These are phyloP conservation scores for Trichoderma atroviride DNA, from an alignment of 2,329 filamentous ascomycete genomes.

Conservation along the genomic window DNA sequence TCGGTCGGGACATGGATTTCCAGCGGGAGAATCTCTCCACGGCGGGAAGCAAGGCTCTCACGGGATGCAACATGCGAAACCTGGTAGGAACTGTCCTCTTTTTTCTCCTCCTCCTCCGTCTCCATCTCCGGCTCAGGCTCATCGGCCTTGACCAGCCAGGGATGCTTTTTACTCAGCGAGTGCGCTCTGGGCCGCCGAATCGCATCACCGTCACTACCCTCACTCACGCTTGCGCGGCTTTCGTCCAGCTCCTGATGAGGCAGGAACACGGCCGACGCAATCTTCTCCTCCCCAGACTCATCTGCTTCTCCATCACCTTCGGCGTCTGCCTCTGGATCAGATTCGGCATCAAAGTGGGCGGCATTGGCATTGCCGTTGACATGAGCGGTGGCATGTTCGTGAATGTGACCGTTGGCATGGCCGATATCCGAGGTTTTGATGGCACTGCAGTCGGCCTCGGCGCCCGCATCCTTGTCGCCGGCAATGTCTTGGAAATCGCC, in stretches of 20 bases:
- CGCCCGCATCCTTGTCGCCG: conserved; percentile 29
- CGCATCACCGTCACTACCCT: conserved; percentile 46
- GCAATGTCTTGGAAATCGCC: conserved; percentile 38
- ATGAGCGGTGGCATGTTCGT: conserved; percentile 47
- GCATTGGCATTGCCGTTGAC: conserved; percentile 35
- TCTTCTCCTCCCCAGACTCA: conserved; percentile 78
- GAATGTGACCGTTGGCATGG: conserved; percentile 38
- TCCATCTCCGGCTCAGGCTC: conserved; percentile 46
- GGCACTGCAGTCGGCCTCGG: conserved; percentile 30
- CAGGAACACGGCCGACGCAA: conserved; percentile 82
- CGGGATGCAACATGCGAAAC: conserved; percentile 36
- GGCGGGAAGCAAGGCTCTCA: conserved; percentile 36
- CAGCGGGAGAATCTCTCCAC: conserved; percentile 37
- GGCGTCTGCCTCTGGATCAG: neutral
- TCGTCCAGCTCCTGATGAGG: conserved; percentile 66
- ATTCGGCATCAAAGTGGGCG: neutral
- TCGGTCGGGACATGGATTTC: conserved; percentile 42
- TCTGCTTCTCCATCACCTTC: conserved; percentile 48
- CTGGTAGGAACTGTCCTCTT: conserved; percentile 33
- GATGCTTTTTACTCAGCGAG: conserved; percentile 45
- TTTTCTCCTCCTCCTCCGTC: conserved; percentile 33
- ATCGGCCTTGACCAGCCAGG: conserved; percentile 63
- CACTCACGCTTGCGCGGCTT: conserved; percentile 36
- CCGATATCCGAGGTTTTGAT: conserved; percentile 16
- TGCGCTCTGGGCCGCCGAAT: conserved; percentile 50